Conservation (phyloP, 306 rosid species). For the Prunus campanulata region DNA sequence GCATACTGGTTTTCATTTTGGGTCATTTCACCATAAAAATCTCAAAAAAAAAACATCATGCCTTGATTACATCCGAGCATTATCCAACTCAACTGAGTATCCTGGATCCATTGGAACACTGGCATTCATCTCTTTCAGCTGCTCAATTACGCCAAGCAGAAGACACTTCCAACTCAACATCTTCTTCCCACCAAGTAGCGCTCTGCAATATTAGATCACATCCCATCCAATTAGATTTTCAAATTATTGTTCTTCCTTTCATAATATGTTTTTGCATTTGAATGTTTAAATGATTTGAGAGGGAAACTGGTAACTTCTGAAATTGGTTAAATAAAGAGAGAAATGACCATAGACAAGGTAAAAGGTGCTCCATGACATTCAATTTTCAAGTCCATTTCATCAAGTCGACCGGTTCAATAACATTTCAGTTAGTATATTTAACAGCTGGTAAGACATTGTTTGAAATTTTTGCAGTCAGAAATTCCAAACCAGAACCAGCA, state of each 20-base stretch:
- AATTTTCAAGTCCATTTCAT: neutral
- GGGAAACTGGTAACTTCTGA: neutral
- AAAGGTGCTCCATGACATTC: neutral
- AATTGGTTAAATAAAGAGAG: neutral
- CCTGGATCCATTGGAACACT: neutral
- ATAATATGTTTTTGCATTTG: neutral
- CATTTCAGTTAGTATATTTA: too few relatives aligned
- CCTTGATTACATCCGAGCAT: neutral
- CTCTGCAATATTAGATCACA: slow-evolving; percentile 42
- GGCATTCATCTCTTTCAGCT: slow-evolving; percentile 3
- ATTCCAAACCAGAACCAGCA: neutral
- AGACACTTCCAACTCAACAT: slow-evolving; percentile 65
- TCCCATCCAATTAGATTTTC: slow-evolving; percentile 18
- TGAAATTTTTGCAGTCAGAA: neutral
- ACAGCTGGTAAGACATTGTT: neutral
- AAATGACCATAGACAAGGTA: neutral
- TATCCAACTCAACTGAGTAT: neutral
- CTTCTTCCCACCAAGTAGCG: slow-evolving; percentile 98
- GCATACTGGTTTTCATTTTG: too few relatives aligned
- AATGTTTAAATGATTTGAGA: neutral
- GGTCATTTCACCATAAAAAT: neutral
- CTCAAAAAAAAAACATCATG: neutral
- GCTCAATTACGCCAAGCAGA: slow-evolving; percentile 87
- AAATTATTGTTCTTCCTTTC: neutral
- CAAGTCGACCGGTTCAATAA: neutral